Conservation (phyloP, 2,329 filamentous ascomycete species). For the Pseudogymnoascus sp. region DNA sequence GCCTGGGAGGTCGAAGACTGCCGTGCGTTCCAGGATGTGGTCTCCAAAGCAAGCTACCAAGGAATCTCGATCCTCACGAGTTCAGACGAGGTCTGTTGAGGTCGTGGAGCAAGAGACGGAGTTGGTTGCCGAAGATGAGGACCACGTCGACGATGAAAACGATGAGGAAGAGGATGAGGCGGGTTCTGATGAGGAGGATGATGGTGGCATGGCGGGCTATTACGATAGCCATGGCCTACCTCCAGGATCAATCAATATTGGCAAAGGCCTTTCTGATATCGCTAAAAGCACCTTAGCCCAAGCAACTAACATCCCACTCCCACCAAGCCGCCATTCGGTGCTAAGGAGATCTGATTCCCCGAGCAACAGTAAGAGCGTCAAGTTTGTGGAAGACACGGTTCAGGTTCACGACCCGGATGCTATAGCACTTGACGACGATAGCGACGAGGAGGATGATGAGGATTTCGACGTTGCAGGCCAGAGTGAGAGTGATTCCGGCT, state of each 20-base stretch:
- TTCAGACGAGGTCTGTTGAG: not conserved
- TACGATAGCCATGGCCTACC: constrained; percentile 28
- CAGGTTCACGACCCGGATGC: constrained; percentile 17
- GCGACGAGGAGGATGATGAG: constrained; percentile 17
- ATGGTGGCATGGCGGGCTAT: constrained; percentile 23
- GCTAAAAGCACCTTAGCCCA: constrained; percentile 12
- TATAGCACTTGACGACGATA: constrained; percentile 24
- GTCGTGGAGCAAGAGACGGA: not conserved
- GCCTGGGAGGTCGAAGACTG: constrained; percentile 21
- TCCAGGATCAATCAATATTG: constrained; percentile 24
- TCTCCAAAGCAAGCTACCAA: not conserved
- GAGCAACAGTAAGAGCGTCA: constrained; percentile 22
- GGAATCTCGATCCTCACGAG: not conserved
- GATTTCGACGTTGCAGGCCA: constrained; percentile 6
- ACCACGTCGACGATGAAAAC: constrained; percentile 13
- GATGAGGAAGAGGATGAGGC: constrained; percentile 19
- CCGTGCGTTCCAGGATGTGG: constrained; percentile 16
- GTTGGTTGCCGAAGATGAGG: constrained; percentile 21
- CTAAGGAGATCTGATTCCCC: constrained; percentile 16
- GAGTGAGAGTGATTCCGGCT: not conserved
- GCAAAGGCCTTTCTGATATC: constrained; percentile 24
- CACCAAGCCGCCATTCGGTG: constrained; percentile 11
- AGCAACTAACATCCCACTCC: constrained; percentile 2
- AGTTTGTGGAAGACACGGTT: constrained; percentile 18
- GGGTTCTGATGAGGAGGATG: constrained; percentile 20